Percentiles rank a stretch among this genome's conserved stretches.
Conservation (phyloP, 2,329 filamentous ascomycete species). For the Aurifilum marmelostoma region DNA sequence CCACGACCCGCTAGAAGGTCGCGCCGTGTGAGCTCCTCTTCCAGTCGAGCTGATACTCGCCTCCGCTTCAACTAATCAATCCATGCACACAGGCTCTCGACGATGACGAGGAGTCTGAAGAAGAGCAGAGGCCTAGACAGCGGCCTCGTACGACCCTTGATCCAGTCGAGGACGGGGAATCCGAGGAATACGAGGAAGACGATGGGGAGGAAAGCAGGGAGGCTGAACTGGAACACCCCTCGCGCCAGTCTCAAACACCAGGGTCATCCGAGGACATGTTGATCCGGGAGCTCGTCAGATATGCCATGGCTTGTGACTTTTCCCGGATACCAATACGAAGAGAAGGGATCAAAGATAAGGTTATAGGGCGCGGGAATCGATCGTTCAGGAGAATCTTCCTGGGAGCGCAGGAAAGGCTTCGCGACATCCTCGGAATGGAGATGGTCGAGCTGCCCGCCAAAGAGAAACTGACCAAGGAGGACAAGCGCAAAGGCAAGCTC, state of each 20-base stretch:
- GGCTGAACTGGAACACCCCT: conserved; percentile 35
- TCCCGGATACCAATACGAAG: conserved; percentile 62
- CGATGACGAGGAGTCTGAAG: conserved; percentile 40
- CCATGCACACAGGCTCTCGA: conserved; percentile 16
- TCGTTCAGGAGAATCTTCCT: conserved; percentile 79
- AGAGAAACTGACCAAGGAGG: conserved; percentile 80
- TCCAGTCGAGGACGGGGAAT: conserved; percentile 32
- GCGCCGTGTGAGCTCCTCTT: conserved; percentile 22
- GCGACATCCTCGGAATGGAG: conserved; percentile 85
- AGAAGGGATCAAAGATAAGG: conserved; percentile 67
- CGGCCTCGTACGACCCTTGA: conserved; percentile 34
- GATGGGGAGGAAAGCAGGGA: conserved; percentile 41
- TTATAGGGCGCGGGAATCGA: conserved; percentile 71
- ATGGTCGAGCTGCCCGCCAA: conserved; percentile 79
- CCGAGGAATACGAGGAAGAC: conserved; percentile 38
- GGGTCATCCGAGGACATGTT: conserved; percentile 56
- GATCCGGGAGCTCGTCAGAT: conserved; percentile 70
- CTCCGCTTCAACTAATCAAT: conserved; percentile 10
- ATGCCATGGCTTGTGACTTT: conserved; percentile 68
- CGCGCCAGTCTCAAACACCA: conserved; percentile 40
- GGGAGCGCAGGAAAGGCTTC: conserved; percentile 73
- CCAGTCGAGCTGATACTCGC: neutral
- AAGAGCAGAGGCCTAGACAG: conserved; percentile 48
- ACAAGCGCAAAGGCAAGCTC: conserved; percentile 70
- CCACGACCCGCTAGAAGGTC: conserved; percentile 24